These are phyloP conservation scores for Oryza longistaminata DNA, from an alignment of 176 grass and related monocot species.

Conservation along the genomic window DNA sequence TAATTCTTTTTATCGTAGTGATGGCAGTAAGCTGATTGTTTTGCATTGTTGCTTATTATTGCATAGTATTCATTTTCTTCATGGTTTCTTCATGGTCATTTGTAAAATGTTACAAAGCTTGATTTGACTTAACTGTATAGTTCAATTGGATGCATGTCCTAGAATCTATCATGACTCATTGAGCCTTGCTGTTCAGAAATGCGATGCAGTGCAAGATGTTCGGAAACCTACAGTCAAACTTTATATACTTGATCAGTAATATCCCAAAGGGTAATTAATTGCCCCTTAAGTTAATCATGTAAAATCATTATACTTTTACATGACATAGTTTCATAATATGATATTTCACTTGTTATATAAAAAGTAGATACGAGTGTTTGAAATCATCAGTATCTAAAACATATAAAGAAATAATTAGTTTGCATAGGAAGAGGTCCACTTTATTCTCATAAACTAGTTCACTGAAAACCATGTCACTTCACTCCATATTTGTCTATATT, in stretches of 20 bases:
- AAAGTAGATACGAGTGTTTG: too few relatives aligned
- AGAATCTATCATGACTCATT: not conserved
- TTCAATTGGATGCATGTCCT: not conserved
- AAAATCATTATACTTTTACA: too few relatives aligned
- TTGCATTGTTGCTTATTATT: not conserved
- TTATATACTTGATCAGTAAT: not conserved
- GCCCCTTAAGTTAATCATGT: not conserved
- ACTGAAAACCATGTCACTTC: too few relatives aligned
- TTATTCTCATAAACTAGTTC: too few relatives aligned
- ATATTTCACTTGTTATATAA: too few relatives aligned
- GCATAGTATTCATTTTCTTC: not conserved
- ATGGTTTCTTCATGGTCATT: not conserved
- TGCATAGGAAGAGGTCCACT: too few relatives aligned
- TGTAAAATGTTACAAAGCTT: not conserved
- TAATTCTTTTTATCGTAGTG: conserved; percentile 6
- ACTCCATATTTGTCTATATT: too few relatives aligned
- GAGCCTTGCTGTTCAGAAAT: not conserved
- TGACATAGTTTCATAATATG: too few relatives aligned
- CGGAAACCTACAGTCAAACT: not conserved
- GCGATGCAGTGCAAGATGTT: not conserved
- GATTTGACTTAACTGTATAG: not conserved
- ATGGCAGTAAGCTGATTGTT: not conserved
- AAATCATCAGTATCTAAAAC: too few relatives aligned
- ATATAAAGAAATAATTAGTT: too few relatives aligned
- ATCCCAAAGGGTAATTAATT: not conserved